Conservation (phyloP, 768 basidiomycete species). For the Xerocomellus dryophilus region DNA sequence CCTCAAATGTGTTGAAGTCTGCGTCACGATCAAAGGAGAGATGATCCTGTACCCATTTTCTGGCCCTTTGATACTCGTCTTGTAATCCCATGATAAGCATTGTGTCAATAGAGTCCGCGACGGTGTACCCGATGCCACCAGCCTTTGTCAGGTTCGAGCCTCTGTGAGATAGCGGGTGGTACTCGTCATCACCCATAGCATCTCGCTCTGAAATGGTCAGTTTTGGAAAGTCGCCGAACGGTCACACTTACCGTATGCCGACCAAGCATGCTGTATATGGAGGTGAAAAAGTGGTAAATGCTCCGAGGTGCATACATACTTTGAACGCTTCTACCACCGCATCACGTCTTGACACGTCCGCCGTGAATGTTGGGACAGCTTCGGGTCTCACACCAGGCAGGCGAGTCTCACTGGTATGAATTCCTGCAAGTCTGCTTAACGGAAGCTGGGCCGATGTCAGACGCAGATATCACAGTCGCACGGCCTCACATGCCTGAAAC, state of each 20-base stretch:
- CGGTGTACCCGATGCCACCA: slow-evolving; percentile 85
- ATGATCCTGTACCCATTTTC: slow-evolving; percentile 68
- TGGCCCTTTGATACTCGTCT: slow-evolving; percentile 74
- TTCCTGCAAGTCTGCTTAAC: slow-evolving; percentile 1
- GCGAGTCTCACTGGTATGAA: not conserved
- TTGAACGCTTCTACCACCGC: slow-evolving; percentile 79
- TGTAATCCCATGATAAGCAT: slow-evolving; percentile 82
- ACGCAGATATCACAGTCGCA: not conserved
- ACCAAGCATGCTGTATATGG: slow-evolving; percentile 71
- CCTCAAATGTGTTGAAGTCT: slow-evolving; percentile 88
- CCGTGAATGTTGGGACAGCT: slow-evolving; percentile 32
- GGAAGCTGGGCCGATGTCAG: slow-evolving; percentile 18
- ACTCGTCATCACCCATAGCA: slow-evolving; percentile 91
- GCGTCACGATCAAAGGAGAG: slow-evolving; percentile 77
- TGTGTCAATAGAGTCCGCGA: slow-evolving; percentile 85
- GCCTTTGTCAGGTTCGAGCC: slow-evolving; percentile 78
- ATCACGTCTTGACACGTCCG: slow-evolving; percentile 61
- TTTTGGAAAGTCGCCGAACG: not conserved
- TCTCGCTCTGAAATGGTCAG: slow-evolving; percentile 59
- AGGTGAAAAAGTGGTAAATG: slow-evolving; percentile 7
- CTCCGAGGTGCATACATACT: slow-evolving; percentile 40
- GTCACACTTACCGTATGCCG: slow-evolving; percentile 64
- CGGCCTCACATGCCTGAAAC: slow-evolving; percentile 19
- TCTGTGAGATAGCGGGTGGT: slow-evolving; percentile 72
- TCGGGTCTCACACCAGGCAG: slow-evolving; percentile 23